A percentile compares a stretch with the other conserved stretches of the same genome.
phyloP scores from a whole-genome alignment of 164 flowering plant species.

The Berberis thunbergii region DNA sequence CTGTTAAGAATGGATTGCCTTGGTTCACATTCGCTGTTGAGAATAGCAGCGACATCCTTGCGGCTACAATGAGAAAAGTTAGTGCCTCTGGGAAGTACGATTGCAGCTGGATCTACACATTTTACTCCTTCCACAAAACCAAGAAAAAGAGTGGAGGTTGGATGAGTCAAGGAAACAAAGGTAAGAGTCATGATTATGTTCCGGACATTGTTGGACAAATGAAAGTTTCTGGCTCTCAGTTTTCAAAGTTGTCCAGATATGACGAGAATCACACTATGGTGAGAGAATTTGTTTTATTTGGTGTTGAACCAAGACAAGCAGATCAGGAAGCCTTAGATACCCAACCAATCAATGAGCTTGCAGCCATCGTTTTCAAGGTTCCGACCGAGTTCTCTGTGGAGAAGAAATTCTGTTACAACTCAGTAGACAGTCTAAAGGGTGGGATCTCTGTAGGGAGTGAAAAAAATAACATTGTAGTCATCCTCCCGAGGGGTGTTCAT shows the following conservation, averaged over 20 bases:
- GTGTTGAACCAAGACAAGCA: constrained; percentile 26
- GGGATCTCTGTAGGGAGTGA: background rate
- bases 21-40: constrained; percentile 54
- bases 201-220: constrained; percentile 60
- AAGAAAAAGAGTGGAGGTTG: constrained; percentile 61
- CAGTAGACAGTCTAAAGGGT: constrained; percentile 9
- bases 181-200: constrained; percentile 32
- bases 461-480: constrained; percentile 25
- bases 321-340: constrained; percentile 18
- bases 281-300: constrained; percentile 47
- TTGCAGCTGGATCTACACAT: constrained; percentile 31
- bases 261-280: constrained; percentile 13
- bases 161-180: constrained; percentile 54
- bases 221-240: constrained; percentile 33
- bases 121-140: constrained; percentile 51
- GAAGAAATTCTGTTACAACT: constrained; percentile 10
- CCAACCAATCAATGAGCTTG: constrained; percentile 50
- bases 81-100: constrained; percentile 31
- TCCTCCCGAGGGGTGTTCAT: constrained; percentile 76
- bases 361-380: constrained; percentile 52
- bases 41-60: constrained; percentile 35
- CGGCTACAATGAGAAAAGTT: constrained; percentile 36
- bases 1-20: constrained; percentile 51
- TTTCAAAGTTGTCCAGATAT: constrained; percentile 10
- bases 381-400: constrained; percentile 15